Percentiles rank a stretch among this genome's conserved stretches.
These are phyloP conservation scores for Ophiosphaerella narmari DNA, from an alignment of 2,329 filamentous ascomycete genomes.

Conservation along the genomic window DNA sequence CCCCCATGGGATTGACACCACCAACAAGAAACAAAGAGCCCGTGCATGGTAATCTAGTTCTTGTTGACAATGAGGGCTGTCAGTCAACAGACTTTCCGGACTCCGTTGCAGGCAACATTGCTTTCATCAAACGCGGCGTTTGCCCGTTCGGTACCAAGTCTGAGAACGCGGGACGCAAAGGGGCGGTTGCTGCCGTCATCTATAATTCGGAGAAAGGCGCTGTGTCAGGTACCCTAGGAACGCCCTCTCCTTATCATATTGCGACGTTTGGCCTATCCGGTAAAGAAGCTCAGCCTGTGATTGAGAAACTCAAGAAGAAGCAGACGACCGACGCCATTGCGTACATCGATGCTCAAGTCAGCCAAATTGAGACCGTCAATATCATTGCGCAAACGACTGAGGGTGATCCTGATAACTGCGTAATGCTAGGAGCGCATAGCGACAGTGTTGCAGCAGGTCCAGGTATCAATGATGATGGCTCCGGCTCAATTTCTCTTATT, in stretches of 20 bases:
- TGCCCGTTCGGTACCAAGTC: conserved; percentile 78
- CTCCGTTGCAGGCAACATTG: conserved; percentile 66
- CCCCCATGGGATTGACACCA: conserved; percentile 43
- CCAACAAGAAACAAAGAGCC: conserved; percentile 45
- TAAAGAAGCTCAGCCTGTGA: conserved; percentile 61
- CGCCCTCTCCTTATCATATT: conserved; percentile 61
- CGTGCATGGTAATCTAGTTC: conserved; percentile 40
- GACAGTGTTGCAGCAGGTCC: conserved; percentile 49
- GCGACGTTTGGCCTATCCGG: conserved; percentile 73
- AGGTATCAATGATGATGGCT: conserved; percentile 51
- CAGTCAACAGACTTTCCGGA: conserved; percentile 63
- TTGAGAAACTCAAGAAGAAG: conserved; percentile 57
- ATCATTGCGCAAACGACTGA: conserved; percentile 47
- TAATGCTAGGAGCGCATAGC: conserved; percentile 49
- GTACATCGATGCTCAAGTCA: conserved; percentile 54
- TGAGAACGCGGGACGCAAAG: conserved; percentile 68
- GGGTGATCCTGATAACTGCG: conserved; percentile 47
- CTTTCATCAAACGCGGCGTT: conserved; percentile 71
- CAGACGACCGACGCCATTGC: conserved; percentile 50
- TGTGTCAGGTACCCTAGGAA: conserved; percentile 69
- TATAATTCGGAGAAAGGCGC: conserved; percentile 73
- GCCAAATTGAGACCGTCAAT: conserved; percentile 55
- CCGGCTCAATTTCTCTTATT: conserved; percentile 47
- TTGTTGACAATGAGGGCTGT: conserved; percentile 42
- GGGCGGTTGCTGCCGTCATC: conserved; percentile 73